phyloP scores from a whole-genome alignment of 2,329 filamentous ascomycete genomes.

The Biscogniauxia marginata region DNA sequence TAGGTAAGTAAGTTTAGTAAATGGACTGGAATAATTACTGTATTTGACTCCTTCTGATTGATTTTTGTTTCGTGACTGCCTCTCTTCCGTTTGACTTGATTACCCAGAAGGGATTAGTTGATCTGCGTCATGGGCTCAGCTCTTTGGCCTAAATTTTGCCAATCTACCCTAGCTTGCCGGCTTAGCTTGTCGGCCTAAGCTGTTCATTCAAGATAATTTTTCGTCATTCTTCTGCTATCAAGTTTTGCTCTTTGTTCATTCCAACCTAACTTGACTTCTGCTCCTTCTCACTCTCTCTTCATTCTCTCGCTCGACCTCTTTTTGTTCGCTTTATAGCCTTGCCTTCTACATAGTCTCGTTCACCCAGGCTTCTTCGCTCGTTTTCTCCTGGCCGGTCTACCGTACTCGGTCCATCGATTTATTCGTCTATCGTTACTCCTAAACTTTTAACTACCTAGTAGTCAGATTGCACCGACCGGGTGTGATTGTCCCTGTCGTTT shows the following conservation, averaged over 20 bases:
- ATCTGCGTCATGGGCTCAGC: background rate
- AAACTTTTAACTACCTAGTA: background rate
- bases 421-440: background rate
- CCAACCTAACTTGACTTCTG: background rate
- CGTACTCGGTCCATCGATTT: background rate
- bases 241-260: slow-evolving; percentile 11
- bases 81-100: background rate
- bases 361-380: background rate
- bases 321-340: slow-evolving; percentile 6
- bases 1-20: too few relatives aligned
- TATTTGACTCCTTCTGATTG: too few relatives aligned
- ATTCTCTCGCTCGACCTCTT: slow-evolving; percentile 4
- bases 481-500: background rate
- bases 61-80: too few relatives aligned
- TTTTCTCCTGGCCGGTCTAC: background rate
- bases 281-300: slow-evolving; percentile 4
- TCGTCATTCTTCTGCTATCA: background rate
- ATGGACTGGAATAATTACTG: too few relatives aligned
- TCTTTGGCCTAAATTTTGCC: background rate
- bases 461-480: background rate
- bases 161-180: background rate
- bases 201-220: background rate
- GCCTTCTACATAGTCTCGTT: background rate
- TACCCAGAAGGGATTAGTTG: background rate
- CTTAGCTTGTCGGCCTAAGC: too few relatives aligned